Percentiles rank a stretch among this genome's conserved stretches.
These are phyloP conservation scores for Nemania sp. DNA, from an alignment of 2,329 filamentous ascomycete species.

Conservation along the genomic window DNA sequence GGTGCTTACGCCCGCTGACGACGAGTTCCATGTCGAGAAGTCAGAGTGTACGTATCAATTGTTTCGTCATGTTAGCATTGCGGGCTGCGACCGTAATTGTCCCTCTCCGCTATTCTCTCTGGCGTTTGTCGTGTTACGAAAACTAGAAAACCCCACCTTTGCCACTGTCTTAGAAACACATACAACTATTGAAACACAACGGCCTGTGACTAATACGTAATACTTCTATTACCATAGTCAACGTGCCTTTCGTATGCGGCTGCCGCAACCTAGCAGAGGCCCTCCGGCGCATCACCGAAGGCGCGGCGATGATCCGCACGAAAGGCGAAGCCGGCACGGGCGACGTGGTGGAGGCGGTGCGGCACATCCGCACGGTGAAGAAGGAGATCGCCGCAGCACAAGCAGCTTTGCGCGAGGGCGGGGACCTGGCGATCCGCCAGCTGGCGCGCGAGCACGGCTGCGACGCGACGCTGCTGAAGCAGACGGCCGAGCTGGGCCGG, in stretches of 20 bases:
- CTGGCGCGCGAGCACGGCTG: constrained; percentile 81
- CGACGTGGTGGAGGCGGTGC: constrained; percentile 94
- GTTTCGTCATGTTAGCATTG: no score
- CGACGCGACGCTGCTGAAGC: constrained; percentile 76
- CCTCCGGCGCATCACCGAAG: constrained; percentile 85
- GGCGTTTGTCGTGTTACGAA: no score
- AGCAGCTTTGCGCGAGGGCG: constrained; percentile 65
- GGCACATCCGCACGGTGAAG: constrained; percentile 92
- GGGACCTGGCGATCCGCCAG: constrained; percentile 61
- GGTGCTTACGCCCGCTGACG: constrained; percentile 93
- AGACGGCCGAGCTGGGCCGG: constrained; percentile 84
- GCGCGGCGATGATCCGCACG: constrained; percentile 97
- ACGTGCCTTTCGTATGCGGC: constrained; percentile 91
- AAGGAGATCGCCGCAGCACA: constrained; percentile 79
- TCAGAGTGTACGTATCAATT: constrained; percentile 55
- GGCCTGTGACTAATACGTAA: neutral
- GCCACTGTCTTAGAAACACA: no score
- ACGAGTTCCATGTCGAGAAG: constrained; percentile 91
- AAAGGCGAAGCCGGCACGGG: constrained; percentile 98
- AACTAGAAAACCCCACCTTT: no score
- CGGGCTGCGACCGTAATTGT: no score
- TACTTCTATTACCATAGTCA: constrained; percentile 45
- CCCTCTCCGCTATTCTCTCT: neutral
- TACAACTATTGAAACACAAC: no score
- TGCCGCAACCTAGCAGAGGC: constrained; percentile 95